Evolutionary conservation across 495 filamentous ascomycete genomes (phyloP).

Genomic region (Xylona heveae): DNA sequence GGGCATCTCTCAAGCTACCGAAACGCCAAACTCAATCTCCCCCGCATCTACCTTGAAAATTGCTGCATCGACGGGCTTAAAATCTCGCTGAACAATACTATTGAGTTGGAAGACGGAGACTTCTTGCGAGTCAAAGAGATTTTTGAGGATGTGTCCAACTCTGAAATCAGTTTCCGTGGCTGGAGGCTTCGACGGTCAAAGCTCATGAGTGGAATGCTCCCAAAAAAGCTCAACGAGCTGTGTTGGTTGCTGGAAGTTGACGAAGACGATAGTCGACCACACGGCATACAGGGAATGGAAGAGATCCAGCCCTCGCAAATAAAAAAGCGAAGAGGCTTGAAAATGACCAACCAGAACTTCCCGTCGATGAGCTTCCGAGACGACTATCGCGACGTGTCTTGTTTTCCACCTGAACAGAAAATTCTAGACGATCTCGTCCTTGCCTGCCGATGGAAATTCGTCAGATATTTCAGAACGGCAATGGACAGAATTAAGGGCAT

Average conservation of each 20-base stretch:
- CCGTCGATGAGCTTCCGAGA: slow-evolving; percentile 14
- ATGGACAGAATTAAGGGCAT: slow-evolving; percentile 8
- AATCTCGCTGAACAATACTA: slow-evolving; percentile 12
- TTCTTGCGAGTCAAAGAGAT: slow-evolving; percentile 23
- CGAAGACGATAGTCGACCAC: slow-evolving; percentile 17
- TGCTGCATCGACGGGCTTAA: too few species aligned
- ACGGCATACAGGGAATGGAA: slow-evolving; percentile 21
- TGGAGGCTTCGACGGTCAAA: slow-evolving; percentile 17
- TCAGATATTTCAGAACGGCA: slow-evolving; percentile 11
- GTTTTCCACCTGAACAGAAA: slow-evolving; percentile 8
- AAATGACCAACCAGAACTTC: slow-evolving; percentile 30
- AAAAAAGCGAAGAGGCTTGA: slow-evolving; percentile 17
- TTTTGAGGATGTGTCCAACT: slow-evolving; percentile 10
- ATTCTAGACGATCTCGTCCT: slow-evolving; percentile 17
- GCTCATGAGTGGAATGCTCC: slow-evolving; percentile 19
- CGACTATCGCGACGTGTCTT: slow-evolving; percentile 5
- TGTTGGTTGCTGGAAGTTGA: slow-evolving; percentile 26
- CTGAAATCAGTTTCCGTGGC: slow-evolving; percentile 18
- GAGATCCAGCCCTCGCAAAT: slow-evolving; percentile 18
- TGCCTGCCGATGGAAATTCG: slow-evolving; percentile 15
- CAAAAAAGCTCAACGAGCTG: slow-evolving; percentile 28
- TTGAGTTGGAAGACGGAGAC: slow-evolving; percentile 16
- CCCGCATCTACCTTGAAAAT: background rate
- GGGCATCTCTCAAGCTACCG: too few species aligned
- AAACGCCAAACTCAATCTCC: too few species aligned